Evolutionary conservation across 345 rosid species (phyloP), one percentile per base, ranked within the genome.

Genomic region (Euphorbia pulcherrima): DNA sequence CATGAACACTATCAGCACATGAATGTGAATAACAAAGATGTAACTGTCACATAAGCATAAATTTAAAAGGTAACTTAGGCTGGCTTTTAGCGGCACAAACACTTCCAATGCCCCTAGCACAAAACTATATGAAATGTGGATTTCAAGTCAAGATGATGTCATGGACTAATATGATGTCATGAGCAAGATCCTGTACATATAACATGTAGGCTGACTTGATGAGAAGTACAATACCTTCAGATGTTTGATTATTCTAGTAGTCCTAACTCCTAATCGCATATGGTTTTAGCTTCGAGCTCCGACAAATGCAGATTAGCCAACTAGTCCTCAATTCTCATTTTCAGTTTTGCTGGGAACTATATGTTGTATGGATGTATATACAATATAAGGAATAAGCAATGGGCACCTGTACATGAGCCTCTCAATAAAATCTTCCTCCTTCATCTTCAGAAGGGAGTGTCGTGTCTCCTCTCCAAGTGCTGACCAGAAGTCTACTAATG

Each of bases 391-490:
- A 69, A 72, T 50, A 71, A 21, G 64, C 60, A 74, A 68, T 62
- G 74, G 68, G 60, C 73, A 93, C 97, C 97, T 94, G 86, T 84
- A 82, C 87, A 79, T 84, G 17, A 94, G 89, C 80, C 92, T 91
- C 80, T 91, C 99, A 63, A 91, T 83, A 68, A 94, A 94, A 85
- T 94, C 97, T 78, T 91, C 99, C 83, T 94, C 99, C 82, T 94
- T 94, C 95, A 94, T 94, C 65, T 85, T 89, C 72, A 94, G 80
- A 67, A 91, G 91, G 66, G 99, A 91, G 33, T 71, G 87, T 51
- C 84, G 86, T 6, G 89, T 89, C 78, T 94, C 95, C 79, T 88
- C 97, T 61, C 89, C 92, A 69, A 91, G 89, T 47, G 89, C 90
- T 21, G 92, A 91, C 95, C 97, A 94, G 81, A 94, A 94, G 76